Base-by-base conservation (phyloP, 2,329 filamentous ascomycete genomes). In the Mycocentrospora acerina region DNA sequence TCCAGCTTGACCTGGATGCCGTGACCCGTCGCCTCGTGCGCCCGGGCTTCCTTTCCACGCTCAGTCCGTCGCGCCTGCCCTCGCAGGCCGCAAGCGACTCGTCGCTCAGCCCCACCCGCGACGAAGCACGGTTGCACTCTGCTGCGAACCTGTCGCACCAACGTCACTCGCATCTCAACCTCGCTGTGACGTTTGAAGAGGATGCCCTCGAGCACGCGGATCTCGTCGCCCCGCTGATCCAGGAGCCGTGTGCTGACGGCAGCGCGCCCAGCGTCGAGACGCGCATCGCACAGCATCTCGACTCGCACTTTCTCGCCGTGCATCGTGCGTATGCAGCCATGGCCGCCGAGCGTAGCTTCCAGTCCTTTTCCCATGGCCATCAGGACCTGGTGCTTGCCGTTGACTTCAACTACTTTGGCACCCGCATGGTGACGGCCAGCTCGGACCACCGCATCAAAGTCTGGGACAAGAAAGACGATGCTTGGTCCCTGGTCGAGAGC, bases 381-480 rank as follows among this genome's bases (percentile, higher is more conserved):
- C 80, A 82, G 58, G 87, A 94, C 64, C 77, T 93, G 29, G 86
- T 94, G 35, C 83, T 90, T 50, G 85, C 88, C 38, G 83, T 91
- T 45, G 85, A 88, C 52, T 95, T 94, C 77, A 96, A 96, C 68
- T 84, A 83, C 52, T 95, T 95, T 66, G 91, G 90, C 55, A 90
- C 89, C 57, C 87, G 90, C 54, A 90, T 91, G 74, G 87, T 90
- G 28, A 93, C 90, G 3, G 90, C 89, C 24, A 93, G 89, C 13
- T 88, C 91, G 13, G 91, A 97, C 67, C 91, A 95, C 66, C 88
- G 86, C 65, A 85, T 97, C 59, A 89, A 90, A 62, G 86, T 96
- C 47, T 96, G 91, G 78, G 88, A 91, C 68, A 79, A 85, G 32
- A 85, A 93, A 61, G 83, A 78, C 41, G 75, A 83, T 51, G 82